A percentile compares a stretch with the other conserved stretches of the same genome.
These are phyloP conservation scores for Microcyclospora pomicola DNA, from an alignment of 2,329 filamentous ascomycete genomes.

Conservation along the genomic window DNA sequence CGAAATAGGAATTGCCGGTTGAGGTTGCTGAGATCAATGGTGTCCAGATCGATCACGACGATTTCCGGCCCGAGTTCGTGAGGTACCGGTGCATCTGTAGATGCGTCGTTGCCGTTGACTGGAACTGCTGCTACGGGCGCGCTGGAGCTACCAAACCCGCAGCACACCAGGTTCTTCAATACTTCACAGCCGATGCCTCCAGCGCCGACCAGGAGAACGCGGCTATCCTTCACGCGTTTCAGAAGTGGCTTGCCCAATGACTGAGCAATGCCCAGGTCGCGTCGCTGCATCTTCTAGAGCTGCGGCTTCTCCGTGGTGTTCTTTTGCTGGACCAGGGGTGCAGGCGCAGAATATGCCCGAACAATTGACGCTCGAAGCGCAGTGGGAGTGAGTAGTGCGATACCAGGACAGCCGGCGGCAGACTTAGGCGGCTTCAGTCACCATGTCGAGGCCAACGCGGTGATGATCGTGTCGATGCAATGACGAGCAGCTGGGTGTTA, in stretches of 20 bases:
- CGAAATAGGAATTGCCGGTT: slow-evolving; percentile 96
- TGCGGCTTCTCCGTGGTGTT: too few relatives aligned
- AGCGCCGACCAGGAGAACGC: slow-evolving; percentile 78
- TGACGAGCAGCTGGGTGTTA: too few relatives aligned
- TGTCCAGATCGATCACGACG: slow-evolving; percentile 92
- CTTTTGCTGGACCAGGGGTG: too few relatives aligned
- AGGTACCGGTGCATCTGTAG: neutral
- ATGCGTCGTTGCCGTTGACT: neutral
- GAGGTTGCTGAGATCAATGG: slow-evolving; percentile 92
- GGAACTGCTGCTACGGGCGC: slow-evolving; percentile 2
- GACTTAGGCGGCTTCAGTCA: too few relatives aligned
- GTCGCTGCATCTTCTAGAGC: slow-evolving; percentile 25
- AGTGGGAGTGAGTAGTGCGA: too few relatives aligned
- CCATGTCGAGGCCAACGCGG: too few relatives aligned
- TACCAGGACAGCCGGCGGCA: too few relatives aligned
- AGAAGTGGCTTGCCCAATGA: slow-evolving; percentile 55
- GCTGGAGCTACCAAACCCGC: slow-evolving; percentile 55
- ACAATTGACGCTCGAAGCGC: too few relatives aligned
- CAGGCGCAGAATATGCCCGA: too few relatives aligned
- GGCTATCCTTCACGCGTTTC: slow-evolving; percentile 19
- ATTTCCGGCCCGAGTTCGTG: slow-evolving; percentile 42
- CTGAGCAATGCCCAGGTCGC: slow-evolving; percentile 40
- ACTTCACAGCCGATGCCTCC: slow-evolving; percentile 96
- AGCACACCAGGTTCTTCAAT: slow-evolving; percentile 87
- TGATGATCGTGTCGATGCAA: too few relatives aligned